phyloP scores from a whole-genome alignment of 2,329 filamentous ascomycete genomes.

The Sporothrix phasma region DNA sequence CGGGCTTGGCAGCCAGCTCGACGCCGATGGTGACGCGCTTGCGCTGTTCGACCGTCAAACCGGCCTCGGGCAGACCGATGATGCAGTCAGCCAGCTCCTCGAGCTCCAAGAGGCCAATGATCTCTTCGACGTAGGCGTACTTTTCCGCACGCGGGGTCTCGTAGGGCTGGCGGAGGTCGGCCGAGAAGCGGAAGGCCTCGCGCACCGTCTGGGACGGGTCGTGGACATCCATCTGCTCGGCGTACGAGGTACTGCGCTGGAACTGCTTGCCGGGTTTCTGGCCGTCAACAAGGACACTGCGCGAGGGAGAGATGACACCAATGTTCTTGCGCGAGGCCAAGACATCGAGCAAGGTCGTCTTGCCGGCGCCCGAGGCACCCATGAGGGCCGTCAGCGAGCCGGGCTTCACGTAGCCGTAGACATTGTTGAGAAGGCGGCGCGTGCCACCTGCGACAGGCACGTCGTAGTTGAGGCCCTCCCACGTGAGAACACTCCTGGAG shows the following conservation, averaged over 20 bases:
- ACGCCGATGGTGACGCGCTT: constrained; percentile 86
- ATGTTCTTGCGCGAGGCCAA: constrained; percentile 53
- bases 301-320: constrained; percentile 40
- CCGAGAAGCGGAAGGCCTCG: constrained; percentile 54
- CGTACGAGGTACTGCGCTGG: constrained; percentile 50
- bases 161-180: constrained; percentile 47
- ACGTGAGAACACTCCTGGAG: constrained; percentile 65
- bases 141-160: constrained; percentile 45
- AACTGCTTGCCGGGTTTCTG: constrained; percentile 48
- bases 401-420: constrained; percentile 63
- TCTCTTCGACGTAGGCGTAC: constrained; percentile 49
- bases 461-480: constrained; percentile 75
- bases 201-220: constrained; percentile 53
- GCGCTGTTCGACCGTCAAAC: constrained; percentile 55
- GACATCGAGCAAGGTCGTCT: constrained; percentile 76
- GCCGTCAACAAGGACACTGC: constrained; percentile 49
- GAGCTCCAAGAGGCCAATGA: constrained; percentile 48
- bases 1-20: constrained; percentile 74
- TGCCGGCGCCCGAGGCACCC: constrained; percentile 77
- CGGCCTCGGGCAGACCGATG: constrained; percentile 54
- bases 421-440: constrained; percentile 44
- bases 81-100: constrained; percentile 49
- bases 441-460: constrained; percentile 50
- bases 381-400: constrained; percentile 68
- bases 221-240: constrained; percentile 53